Percentiles rank a stretch among this genome's conserved stretches.
Conservation (phyloP, 495 filamentous ascomycete species). For the Glarea lozoyensis region DNA sequence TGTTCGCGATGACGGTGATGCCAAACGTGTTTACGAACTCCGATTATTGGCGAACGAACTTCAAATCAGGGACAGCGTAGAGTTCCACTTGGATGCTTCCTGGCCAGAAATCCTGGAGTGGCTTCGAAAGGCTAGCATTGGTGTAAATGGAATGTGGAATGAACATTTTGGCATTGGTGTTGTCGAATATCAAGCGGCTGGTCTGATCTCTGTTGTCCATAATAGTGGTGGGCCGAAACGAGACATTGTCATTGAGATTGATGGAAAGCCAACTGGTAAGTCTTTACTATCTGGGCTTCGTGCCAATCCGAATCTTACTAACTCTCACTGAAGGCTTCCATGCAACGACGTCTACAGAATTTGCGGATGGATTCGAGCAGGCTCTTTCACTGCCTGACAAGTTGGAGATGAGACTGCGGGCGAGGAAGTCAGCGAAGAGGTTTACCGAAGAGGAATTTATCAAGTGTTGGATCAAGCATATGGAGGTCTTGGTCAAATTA, state of each 20-base stretch:
- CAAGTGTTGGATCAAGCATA: conserved; percentile 58
- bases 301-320: background rate
- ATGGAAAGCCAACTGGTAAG: conserved; percentile 64
- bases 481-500: conserved; percentile 60
- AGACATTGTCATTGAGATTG: conserved; percentile 79
- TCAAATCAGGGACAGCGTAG: conserved; percentile 68
- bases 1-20: conserved; percentile 75
- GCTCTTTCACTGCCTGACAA: conserved; percentile 66
- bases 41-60: conserved; percentile 83
- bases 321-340: conserved; percentile 55
- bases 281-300: conserved; percentile 1
- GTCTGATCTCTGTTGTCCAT: conserved; percentile 84
- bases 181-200: conserved; percentile 95
- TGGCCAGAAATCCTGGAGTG: conserved; percentile 79
- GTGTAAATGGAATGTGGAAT: conserved; percentile 98
- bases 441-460: conserved; percentile 87
- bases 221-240: conserved; percentile 83
- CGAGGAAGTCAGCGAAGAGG: conserved; percentile 62
- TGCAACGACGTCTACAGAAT: conserved; percentile 66
- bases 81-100: conserved; percentile 80
- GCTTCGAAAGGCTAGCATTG: conserved; percentile 64
- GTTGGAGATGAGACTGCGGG: conserved; percentile 61
- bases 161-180: conserved; percentile 99
- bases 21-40: conserved; percentile 83
- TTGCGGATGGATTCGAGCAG: conserved; percentile 67